Conservation (phyloP, 2,329 filamentous ascomycete genomes). For the Monosporascus sp. region DNA sequence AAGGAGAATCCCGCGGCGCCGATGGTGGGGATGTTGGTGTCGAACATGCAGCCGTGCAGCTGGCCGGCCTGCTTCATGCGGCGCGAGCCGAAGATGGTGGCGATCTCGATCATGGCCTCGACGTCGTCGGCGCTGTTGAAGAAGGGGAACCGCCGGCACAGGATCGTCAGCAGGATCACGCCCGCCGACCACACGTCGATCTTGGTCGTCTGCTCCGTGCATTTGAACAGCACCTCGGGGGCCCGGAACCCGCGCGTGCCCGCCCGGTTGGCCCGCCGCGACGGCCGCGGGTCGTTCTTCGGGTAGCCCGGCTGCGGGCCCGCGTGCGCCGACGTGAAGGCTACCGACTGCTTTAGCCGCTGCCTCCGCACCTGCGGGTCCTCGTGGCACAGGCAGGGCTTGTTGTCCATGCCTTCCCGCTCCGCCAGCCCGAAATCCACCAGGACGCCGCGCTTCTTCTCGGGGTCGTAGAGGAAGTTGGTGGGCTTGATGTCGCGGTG, state of each 20-base stretch:
- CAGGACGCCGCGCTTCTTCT: conserved; percentile 75
- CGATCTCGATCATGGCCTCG: conserved; percentile 95
- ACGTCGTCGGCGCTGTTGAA: conserved; percentile 99
- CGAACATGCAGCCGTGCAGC: conserved; percentile 85
- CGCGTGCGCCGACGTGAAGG: conserved; percentile 48
- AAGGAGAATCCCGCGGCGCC: conserved; percentile 79
- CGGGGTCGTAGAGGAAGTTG: conserved; percentile 89
- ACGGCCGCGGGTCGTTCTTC: conserved; percentile 82
- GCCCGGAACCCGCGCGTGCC: conserved; percentile 94
- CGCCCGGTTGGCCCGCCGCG: conserved; percentile 85
- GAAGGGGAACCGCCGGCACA: conserved; percentile 90
- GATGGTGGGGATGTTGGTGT: conserved; percentile 88
- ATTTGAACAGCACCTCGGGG: conserved; percentile 95
- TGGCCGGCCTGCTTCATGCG: conserved; percentile 79
- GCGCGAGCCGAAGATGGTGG: conserved; percentile 83
- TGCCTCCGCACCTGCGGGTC: conserved; percentile 55
- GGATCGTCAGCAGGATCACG: conserved; percentile 92
- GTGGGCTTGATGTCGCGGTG: conserved; percentile 97
- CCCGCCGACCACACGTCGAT: conserved; percentile 97
- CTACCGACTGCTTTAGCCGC: conserved; percentile 46
- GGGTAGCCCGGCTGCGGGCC: conserved; percentile 66
- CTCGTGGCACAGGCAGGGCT: conserved; percentile 78
- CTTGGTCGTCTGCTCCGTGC: conserved; percentile 86
- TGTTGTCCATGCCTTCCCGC: conserved; percentile 68
- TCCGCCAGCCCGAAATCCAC: conserved; percentile 99